Percentiles rank a stretch among this genome's conserved stretches.
Conservation (phyloP, 768 basidiomycete species). For the Symmetrospora coprosmae region DNA sequence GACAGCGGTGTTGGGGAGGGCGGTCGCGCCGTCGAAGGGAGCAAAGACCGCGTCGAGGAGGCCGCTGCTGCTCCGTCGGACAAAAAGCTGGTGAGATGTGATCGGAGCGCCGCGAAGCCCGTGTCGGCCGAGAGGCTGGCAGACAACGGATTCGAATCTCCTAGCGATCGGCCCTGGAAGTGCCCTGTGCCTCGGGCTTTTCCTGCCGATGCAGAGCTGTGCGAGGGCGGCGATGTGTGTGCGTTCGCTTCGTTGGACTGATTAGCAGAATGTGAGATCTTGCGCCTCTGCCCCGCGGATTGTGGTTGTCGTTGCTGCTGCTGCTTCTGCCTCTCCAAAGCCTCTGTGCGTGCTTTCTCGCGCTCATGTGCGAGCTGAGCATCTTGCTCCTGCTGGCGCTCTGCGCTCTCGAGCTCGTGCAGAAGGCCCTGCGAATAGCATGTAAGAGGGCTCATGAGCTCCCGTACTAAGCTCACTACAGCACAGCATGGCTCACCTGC, state of each 20-base stretch:
- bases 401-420: not conserved
- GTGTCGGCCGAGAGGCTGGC: no score
- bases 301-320: no score
- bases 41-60: not conserved
- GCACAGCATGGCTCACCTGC: not conserved
- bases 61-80: not conserved
- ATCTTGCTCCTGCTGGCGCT: not conserved
- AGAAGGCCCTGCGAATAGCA: not conserved
- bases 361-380: not conserved
- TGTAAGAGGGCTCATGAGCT: not conserved
- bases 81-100: not conserved
- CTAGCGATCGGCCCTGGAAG: no score
- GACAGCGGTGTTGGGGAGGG: no score
- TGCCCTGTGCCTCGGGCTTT: no score
- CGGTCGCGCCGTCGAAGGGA: no score
- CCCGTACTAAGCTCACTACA: not conserved
- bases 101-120: conserved; percentile 11
- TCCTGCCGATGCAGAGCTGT: no score
- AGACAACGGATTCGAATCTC: no score
- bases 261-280: no score
- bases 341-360: not conserved
- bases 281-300: no score
- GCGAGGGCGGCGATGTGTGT: no score
- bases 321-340: not conserved
- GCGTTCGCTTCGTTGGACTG: no score